Evolutionary conservation across 2,329 filamentous ascomycete species (phyloP).

Genomic region (Arthrocladium fulminans): DNA sequence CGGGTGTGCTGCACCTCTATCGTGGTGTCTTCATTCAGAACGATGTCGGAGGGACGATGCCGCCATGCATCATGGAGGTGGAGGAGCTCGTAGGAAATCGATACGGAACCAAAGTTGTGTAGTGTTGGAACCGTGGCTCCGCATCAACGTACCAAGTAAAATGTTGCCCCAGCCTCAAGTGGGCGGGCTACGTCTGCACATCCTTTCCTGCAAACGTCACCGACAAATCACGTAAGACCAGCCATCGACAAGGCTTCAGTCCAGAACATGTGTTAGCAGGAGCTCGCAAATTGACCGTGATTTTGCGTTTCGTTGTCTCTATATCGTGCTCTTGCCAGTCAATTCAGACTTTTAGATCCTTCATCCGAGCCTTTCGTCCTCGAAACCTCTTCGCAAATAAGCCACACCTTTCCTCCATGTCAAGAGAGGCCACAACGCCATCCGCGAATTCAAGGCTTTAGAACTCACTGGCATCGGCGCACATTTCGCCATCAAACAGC

Average conservation of each 20-base stretch:
- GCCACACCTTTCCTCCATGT: not conserved
- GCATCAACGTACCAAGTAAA: too few species aligned
- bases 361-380: not conserved
- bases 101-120: too few species aligned
- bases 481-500: not conserved
- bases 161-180: too few species aligned
- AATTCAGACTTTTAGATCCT: not conserved
- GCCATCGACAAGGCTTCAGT: not conserved
- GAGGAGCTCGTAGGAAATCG: not conserved
- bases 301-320: not conserved
- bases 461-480: not conserved
- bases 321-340: not conserved
- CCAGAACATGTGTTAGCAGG: not conserved
- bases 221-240: not conserved
- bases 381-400: not conserved
- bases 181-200: not conserved
- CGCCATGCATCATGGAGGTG: not conserved
- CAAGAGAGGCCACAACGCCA: not conserved
- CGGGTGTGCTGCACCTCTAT: not conserved
- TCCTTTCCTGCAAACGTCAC: not conserved
- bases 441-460: not conserved
- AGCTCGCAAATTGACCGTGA: not conserved
- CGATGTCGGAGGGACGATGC: not conserved
- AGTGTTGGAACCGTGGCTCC: too few species aligned
- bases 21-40: not conserved